Base-by-base conservation (phyloP, 495 filamentous ascomycete genomes). In the Neurospora africana region DNA sequence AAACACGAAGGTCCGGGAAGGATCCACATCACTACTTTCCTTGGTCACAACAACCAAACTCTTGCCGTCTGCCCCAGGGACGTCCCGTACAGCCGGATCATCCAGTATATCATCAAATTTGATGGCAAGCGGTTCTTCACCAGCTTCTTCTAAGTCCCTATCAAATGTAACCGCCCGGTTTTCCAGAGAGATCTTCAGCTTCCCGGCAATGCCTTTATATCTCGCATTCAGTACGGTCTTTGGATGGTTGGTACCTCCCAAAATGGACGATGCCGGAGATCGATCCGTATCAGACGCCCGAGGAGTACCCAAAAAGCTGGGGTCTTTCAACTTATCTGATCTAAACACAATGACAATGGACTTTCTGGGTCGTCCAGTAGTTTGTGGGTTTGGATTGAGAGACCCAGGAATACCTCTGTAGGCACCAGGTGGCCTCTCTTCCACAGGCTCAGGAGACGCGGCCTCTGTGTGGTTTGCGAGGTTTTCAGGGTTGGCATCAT, bases 271-370 rank as follows among this genome's bases (percentile, higher is more conserved):
- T 21, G 27, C 33, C 10, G 38, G n/a, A 13, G 68, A 69, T 58
- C 21, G 47, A 7, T 58, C 47, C 47, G 2, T 21, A n/a, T 21
- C 33, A 21, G n/a, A 36, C 30, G 33, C 21, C 38, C 10, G 69
- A 70, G 69, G 4, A 36, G 35, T 44, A 40, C 30, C 15, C 9
- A 78, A 69, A 44, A 77, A 78, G 15, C 61, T 65, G 21, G 67
- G 72, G 68, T 76, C 61, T 58, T 80, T 82, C 27, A 82, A 74
- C 71, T 75, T 74, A 38, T 81, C 74, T 1, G 72, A 72, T 61
- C 74, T 77, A 39, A 84, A 79, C 41, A 79, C 76, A 3, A 82
- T 70, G 21, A 84, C 81, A 2, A 80, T 39, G n/a, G 82, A 82
- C 65, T 76, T 77, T 39, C 53, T 78, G 33, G 70, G 73, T 15